phyloP scores from a whole-genome alignment of 345 rosid genomes.

The Balakata baccata region DNA sequence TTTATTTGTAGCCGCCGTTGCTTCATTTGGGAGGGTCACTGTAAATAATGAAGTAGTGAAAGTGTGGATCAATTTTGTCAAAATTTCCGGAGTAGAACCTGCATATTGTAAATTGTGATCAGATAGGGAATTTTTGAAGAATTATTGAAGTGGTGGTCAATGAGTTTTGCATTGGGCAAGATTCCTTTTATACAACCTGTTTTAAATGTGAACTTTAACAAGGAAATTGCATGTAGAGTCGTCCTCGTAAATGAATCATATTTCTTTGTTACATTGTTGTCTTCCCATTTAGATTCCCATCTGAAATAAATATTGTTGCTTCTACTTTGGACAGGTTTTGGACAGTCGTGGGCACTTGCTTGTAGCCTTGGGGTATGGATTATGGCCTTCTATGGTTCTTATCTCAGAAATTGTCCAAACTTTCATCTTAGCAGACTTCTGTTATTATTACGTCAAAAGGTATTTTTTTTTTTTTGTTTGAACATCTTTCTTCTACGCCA shows the following conservation, averaged over 20 bases:
- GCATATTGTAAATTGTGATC: neutral
- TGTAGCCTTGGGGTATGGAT: conserved; percentile 91
- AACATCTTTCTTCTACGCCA: neutral
- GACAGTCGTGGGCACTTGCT: conserved; percentile 89
- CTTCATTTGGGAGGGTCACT: neutral
- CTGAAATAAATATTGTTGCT: neutral
- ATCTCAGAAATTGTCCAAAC: conserved; percentile 96
- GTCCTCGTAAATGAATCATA: neutral
- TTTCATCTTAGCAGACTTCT: conserved; percentile 96
- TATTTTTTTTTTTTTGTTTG: conserved; percentile 17
- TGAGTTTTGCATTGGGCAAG: neutral
- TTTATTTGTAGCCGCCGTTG: neutral
- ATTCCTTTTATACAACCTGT: neutral
- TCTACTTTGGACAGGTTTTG: conserved; percentile 57
- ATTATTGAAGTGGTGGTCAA: neutral
- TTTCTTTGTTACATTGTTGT: neutral
- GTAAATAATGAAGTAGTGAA: neutral
- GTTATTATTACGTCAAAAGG: conserved; percentile 95
- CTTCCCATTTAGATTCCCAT: neutral
- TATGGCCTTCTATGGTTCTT: conserved; percentile 99
- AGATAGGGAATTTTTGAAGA: neutral
- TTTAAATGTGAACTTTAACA: neutral
- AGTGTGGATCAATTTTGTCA: neutral
- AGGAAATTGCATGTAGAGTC: neutral
- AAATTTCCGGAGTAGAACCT: neutral